A percentile compares a stretch with the other conserved stretches of the same genome.
Conservation (phyloP, 2,329 filamentous ascomycete genomes). For the Intubia oerlemansii region DNA sequence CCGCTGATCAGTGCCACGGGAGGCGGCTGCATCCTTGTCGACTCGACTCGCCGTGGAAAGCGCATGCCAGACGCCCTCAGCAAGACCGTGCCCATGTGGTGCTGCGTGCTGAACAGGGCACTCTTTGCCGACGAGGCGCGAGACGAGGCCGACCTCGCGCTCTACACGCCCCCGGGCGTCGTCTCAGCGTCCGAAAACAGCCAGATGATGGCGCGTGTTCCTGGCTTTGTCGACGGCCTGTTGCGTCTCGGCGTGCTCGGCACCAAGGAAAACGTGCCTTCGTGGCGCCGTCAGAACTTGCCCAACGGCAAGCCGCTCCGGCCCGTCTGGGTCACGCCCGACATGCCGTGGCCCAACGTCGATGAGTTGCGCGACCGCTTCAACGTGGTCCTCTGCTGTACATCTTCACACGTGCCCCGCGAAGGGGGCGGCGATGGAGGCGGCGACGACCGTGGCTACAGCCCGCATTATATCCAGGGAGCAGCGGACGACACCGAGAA, state of each 20-base stretch:
- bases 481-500: conserved; percentile 89
- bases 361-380: conserved; percentile 22
- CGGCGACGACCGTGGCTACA: too few species aligned
- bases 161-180: conserved; percentile 52
- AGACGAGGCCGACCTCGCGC: conserved; percentile 17
- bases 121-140: conserved; percentile 38
- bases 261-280: conserved; percentile 14
- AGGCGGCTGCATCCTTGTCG: conserved; percentile 59
- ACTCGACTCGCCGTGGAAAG: conserved; percentile 70
- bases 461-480: conserved; percentile 89
- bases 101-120: conserved; percentile 58
- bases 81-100: conserved; percentile 91
- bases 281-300: conserved; percentile 22
- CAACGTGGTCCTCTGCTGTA: conserved; percentile 64
- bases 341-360: conserved; percentile 15
- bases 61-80: conserved; percentile 85
- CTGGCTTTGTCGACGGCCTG: conserved; percentile 29
- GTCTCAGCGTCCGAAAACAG: conserved; percentile 56
- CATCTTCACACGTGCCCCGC: conserved; percentile 52
- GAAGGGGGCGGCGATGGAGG: conserved; percentile 36
- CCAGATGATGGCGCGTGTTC: conserved; percentile 47
- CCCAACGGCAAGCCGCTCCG: conserved; percentile 47
- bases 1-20: conserved; percentile 46
- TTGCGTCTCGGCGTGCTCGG: conserved; percentile 35
- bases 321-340: conserved; percentile 49